phyloP scores from a whole-genome alignment of 2,329 filamentous ascomycete species.

The Aspergillus ruber region DNA sequence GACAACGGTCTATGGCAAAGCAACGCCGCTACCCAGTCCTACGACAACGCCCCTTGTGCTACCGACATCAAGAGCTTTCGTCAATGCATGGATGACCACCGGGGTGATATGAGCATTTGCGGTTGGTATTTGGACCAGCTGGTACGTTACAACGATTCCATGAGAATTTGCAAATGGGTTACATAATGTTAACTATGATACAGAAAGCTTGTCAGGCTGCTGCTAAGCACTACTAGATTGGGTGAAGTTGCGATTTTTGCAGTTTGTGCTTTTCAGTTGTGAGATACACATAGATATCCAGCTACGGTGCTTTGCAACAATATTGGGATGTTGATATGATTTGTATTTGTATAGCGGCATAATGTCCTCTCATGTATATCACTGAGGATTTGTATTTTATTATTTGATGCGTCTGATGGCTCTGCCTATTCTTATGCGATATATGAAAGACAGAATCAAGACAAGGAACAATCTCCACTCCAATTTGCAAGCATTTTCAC shows the following conservation, averaged over 20 bases:
- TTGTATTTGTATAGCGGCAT: constrained; percentile 17
- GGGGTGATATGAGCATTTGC: constrained; percentile 91
- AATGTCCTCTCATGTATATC: constrained; percentile 12
- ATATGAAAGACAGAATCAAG: constrained; percentile 6
- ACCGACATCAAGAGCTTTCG: constrained; percentile 79
- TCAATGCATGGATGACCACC: constrained; percentile 92
- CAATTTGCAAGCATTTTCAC: constrained; percentile 7
- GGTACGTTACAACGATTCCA: constrained; percentile 27
- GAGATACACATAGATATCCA: background rate
- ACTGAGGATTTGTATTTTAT: constrained; percentile 3
- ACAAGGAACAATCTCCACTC: constrained; percentile 8
- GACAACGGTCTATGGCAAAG: constrained; percentile 41
- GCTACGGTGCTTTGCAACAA: background rate
- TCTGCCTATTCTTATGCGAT: constrained; percentile 2
- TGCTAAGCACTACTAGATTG: constrained; percentile 60
- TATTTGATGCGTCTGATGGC: constrained; percentile 2
- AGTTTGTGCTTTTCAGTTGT: background rate
- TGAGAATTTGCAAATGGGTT: background rate
- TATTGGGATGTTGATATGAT: background rate
- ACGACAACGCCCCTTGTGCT: constrained; percentile 60
- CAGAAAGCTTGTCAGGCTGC: constrained; percentile 77
- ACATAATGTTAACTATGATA: constrained; percentile 21
- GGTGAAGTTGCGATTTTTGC: constrained; percentile 2
- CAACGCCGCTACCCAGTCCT: constrained; percentile 44
- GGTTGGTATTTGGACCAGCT: constrained; percentile 98